Percentiles rank a stretch among this genome's conserved stretches.
Conservation (phyloP, 495 filamentous ascomycete genomes). For the Stereocaulon alpinum region DNA sequence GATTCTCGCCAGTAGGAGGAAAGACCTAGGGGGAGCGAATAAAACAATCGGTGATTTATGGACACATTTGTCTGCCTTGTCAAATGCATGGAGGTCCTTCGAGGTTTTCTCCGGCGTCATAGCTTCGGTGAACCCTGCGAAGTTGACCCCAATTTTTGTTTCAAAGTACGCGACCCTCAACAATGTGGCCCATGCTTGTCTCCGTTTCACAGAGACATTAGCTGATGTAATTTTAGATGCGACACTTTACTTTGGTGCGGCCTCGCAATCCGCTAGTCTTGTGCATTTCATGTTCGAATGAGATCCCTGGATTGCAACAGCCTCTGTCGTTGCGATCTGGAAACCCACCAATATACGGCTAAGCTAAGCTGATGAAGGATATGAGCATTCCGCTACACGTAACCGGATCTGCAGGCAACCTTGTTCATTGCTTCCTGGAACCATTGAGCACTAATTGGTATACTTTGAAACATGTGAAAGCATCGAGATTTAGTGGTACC, state of each 20-base stretch:
- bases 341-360: not conserved
- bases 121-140: slow-evolving; percentile 8
- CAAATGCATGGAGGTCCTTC: not conserved
- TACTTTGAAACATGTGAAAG: not conserved
- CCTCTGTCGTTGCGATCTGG: not conserved
- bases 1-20: slow-evolving; percentile 2
- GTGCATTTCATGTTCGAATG: not conserved
- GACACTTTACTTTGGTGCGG: not conserved
- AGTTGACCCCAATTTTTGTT: slow-evolving; percentile 4
- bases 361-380: not conserved
- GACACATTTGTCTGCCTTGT: slow-evolving; percentile 1
- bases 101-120: slow-evolving; percentile 7
- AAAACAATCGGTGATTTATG: not conserved
- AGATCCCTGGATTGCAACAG: not conserved
- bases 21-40: not conserved
- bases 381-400: too few species aligned
- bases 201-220: slow-evolving; percentile 10
- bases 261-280: slow-evolving; percentile 6
- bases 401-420: too few species aligned
- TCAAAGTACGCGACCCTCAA: slow-evolving; percentile 7
- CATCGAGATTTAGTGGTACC: not conserved
- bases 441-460: not conserved
- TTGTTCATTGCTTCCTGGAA: too few species aligned
- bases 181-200: not conserved
- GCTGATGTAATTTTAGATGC: slow-evolving; percentile 8